Percentiles rank a stretch among this genome's conserved stretches.
These are phyloP conservation scores for Macrocystidia cucumis DNA, from an alignment of 1,284 basidiomycete genomes.

Conservation along the genomic window DNA sequence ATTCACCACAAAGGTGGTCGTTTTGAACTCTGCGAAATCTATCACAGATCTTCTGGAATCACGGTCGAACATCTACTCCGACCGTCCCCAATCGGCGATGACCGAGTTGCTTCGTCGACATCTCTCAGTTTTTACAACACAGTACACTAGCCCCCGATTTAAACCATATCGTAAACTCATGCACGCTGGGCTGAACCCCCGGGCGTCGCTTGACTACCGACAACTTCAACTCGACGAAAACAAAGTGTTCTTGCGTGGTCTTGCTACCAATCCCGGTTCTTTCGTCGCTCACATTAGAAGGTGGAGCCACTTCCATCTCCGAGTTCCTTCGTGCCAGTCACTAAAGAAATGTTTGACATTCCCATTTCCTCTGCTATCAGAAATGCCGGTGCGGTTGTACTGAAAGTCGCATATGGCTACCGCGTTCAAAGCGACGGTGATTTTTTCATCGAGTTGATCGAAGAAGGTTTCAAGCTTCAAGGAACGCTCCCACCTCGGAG, in stretches of 20 bases:
- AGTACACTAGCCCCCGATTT: conserved; percentile 26
- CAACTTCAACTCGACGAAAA: conserved; percentile 25
- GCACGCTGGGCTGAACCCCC: conserved; percentile 24
- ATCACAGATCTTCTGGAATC: conserved; percentile 12
- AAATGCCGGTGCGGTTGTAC: conserved; percentile 31
- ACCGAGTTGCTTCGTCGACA: conserved; percentile 31
- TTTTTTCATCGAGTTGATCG: conserved; percentile 30
- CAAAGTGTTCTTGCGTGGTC: conserved; percentile 19
- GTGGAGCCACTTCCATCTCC: conserved; percentile 17
- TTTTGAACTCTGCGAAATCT: conserved; percentile 11
- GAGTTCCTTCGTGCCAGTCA: too few species aligned
- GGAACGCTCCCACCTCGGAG: conserved; percentile 32
- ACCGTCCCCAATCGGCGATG: conserved; percentile 32
- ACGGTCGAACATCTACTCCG: conserved; percentile 13
- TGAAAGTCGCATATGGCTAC: conserved; percentile 39
- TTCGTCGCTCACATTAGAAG: conserved; percentile 27
- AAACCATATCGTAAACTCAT: conserved; percentile 30
- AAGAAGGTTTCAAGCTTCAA: conserved; percentile 32
- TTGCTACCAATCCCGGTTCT: conserved; percentile 20
- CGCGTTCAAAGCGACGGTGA: conserved; percentile 26
- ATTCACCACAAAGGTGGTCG: conserved; percentile 12
- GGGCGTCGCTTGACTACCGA: conserved; percentile 22
- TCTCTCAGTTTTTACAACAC: conserved; percentile 29
- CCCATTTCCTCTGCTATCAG: conserved; percentile 19
- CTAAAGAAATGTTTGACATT: background rate